A percentile compares a stretch with the other conserved stretches of the same genome.
phyloP scores from a whole-genome alignment of 1,284 basidiomycete genomes.

The Boletus coffeatus region DNA sequence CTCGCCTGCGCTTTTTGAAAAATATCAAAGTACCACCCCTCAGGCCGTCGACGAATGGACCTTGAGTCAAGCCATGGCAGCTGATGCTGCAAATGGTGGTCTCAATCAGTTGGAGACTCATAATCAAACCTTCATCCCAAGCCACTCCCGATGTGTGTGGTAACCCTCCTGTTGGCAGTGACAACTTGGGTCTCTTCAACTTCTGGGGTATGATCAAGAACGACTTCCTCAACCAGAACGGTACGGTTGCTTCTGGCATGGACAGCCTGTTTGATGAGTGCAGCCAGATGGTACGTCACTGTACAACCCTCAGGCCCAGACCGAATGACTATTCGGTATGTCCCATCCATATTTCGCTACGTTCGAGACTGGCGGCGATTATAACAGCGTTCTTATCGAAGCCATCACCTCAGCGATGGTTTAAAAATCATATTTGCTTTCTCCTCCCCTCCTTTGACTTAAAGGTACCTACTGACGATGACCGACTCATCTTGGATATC shows the following conservation, averaged over 20 bases:
- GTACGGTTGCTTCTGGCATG: slow-evolving; percentile 44
- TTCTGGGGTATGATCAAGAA: slow-evolving; percentile 55
- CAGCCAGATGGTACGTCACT: slow-evolving; percentile 56
- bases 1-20: slow-evolving; percentile 71
- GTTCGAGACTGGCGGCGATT: too few species aligned
- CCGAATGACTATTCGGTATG: too few species aligned
- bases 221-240: slow-evolving; percentile 50
- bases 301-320: too few species aligned
- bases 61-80: slow-evolving; percentile 57
- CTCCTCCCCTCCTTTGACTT: too few species aligned
- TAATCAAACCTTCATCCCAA: slow-evolving; percentile 69
- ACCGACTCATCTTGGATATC: too few species aligned
- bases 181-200: slow-evolving; percentile 40
- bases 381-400: too few species aligned
- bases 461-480: too few species aligned
- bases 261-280: slow-evolving; percentile 53
- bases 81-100: slow-evolving; percentile 55
- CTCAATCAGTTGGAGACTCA: slow-evolving; percentile 67
- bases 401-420: too few species aligned
- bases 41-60: slow-evolving; percentile 73
- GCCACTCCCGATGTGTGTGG: slow-evolving; percentile 52
- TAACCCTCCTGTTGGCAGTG: slow-evolving; percentile 28
- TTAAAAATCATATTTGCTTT: too few species aligned
- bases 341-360: too few species aligned
- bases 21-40: slow-evolving; percentile 40